Base-by-base conservation (phyloP, 1,284 basidiomycete species). In the Leccinum olivaceoglutinosum region DNA sequence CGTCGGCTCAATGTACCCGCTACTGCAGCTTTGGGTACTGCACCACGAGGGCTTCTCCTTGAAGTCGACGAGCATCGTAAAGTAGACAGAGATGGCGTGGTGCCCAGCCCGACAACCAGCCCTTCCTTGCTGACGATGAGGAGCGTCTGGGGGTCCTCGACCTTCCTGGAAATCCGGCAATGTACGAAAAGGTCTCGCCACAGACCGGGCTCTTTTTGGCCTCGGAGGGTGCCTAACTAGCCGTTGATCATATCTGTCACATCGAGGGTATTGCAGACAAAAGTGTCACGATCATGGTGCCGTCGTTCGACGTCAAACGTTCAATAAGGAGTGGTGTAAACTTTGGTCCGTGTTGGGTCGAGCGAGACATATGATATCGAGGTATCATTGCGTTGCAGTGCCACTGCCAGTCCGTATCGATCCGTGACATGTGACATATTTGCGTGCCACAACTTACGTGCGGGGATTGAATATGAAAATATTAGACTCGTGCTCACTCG, bases 11-110 rank as follows among this genome's bases (percentile, higher is more conserved):
- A 99, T 80, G 81, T 99, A 99, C 53, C 96, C 97, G 80, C 97
- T 97, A 79, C 96, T 96, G 73, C 97, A 99, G 80, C 98, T 96
- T 82, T 99, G 96, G 77, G 76, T 99, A 99, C 77, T 98, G 96
- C 18, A 99, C 90, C 67, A 99, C 95, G 60, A 99, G 54, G 96
- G 93, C 80, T 97, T 86, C 67, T 86, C 82, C 73, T 86, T 87
- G 79, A 96, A 93, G 81, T 92, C 88, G 71, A 98, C 82, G 62
- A 90, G 82, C 68, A 85, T 76, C 39, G 81, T 71, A 78, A 99
- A 96, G 44, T 93, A 89, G 9, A 96, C 93, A 66, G 96, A 98
- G 78, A 99, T 98, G 76, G 96, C 97, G 74, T 98, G 96, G 76
- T 96, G 94, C 60, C 93, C 90, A 65, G 94, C 94, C 81, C 39